Percentiles rank a stretch among this genome's conserved stretches.
These are phyloP conservation scores for Trypanosoma platydactyli DNA, from an alignment of 208 protist species.

Conservation along the genomic window DNA sequence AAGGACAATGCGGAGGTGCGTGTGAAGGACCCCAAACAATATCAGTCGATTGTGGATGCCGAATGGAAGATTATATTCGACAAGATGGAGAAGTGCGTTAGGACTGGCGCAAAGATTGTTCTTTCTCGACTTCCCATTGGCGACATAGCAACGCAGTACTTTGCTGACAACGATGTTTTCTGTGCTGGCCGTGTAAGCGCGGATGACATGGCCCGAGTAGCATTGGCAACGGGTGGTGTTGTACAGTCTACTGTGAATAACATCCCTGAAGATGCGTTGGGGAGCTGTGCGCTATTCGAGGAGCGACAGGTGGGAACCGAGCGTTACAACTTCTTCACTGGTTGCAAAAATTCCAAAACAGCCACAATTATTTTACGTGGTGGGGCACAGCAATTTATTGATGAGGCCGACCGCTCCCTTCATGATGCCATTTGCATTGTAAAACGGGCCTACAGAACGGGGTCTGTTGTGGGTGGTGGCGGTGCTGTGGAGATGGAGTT, in stretches of 20 bases:
- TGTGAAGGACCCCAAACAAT: slow-evolving; percentile 98
- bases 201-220: slow-evolving; percentile 95
- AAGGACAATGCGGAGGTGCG: slow-evolving; percentile 99
- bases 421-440: slow-evolving; percentile 99
- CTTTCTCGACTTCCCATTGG: slow-evolving; percentile 99
- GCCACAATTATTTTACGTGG: slow-evolving; percentile 96
- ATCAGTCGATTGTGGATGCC: slow-evolving; percentile 99
- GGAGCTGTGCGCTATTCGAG: slow-evolving; percentile 97
- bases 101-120: slow-evolving; percentile 98
- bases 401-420: slow-evolving; percentile 99
- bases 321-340: slow-evolving; percentile 99
- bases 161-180: slow-evolving; percentile 99
- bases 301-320: slow-evolving; percentile 98
- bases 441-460: slow-evolving; percentile 96
- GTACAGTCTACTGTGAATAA: slow-evolving; percentile 98
- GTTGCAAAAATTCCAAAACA: slow-evolving; percentile 92
- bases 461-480: slow-evolving; percentile 98
- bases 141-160: slow-evolving; percentile 99
- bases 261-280: slow-evolving; percentile 93
- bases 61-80: slow-evolving; percentile 99
- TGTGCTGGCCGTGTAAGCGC: slow-evolving; percentile 99
- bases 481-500: slow-evolving; percentile 99
- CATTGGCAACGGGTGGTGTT: slow-evolving; percentile 95
- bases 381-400: slow-evolving; percentile 99
- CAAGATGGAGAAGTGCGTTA: slow-evolving; percentile 99